These are phyloP conservation scores for Lenzites betulinus DNA, from an alignment of 768 basidiomycete genomes.

Conservation along the genomic window DNA sequence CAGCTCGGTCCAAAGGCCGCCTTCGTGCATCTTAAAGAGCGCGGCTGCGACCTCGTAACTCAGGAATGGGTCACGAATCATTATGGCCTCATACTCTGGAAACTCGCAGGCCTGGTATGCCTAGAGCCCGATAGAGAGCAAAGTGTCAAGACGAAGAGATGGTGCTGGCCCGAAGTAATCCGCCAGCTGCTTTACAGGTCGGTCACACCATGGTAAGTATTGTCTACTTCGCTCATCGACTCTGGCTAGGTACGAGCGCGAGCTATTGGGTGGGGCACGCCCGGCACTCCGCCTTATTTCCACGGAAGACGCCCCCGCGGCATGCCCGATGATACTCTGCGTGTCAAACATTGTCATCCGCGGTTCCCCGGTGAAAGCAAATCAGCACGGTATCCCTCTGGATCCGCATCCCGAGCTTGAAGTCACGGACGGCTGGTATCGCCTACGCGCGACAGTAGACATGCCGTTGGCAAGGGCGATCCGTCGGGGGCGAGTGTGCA, in stretches of 20 bases:
- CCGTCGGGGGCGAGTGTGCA: conserved; percentile 59
- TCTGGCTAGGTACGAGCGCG: conserved; percentile 79
- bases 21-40: conserved; percentile 51
- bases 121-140: conserved; percentile 66
- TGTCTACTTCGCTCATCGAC: conserved; percentile 36
- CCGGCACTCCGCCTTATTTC: conserved; percentile 81
- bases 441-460: conserved; percentile 77
- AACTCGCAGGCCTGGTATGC: conserved; percentile 81
- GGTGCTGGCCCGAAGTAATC: conserved; percentile 84
- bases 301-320: conserved; percentile 79
- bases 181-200: conserved; percentile 87
- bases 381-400: conserved; percentile 40
- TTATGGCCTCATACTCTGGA: conserved; percentile 92
- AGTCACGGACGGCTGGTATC: conserved; percentile 98
- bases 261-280: conserved; percentile 74
- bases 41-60: conserved; percentile 69
- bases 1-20: conserved; percentile 55
- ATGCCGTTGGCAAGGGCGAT: conserved; percentile 70
- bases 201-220: conserved; percentile 16
- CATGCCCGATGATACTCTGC: conserved; percentile 82
- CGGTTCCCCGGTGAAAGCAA: conserved; percentile 38
- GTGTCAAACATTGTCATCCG: conserved; percentile 68
- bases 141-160: conserved; percentile 51
- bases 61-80: conserved; percentile 90
- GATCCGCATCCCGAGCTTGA: conserved; percentile 67